These are phyloP conservation scores for Uncinocarpus reesii DNA, from an alignment of 2,329 filamentous ascomycete species.

Conservation along the genomic window DNA sequence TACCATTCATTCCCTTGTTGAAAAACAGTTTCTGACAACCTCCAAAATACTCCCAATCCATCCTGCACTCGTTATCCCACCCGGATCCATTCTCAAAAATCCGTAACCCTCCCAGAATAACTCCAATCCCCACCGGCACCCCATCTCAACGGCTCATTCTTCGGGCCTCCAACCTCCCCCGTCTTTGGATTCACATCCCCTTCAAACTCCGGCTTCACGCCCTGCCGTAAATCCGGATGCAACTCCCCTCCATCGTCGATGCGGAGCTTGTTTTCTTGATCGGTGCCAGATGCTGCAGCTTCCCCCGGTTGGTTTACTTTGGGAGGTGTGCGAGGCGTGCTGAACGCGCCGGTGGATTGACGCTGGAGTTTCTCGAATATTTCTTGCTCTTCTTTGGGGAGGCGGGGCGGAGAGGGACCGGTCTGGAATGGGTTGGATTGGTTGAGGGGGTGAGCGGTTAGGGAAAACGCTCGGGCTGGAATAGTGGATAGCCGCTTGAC, in stretches of 20 bases:
- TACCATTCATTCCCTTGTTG: no score
- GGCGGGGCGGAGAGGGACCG: slow-evolving; percentile 66
- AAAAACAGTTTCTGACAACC: no score
- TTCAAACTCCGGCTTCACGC: slow-evolving; percentile 81
- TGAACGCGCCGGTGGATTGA: slow-evolving; percentile 65
- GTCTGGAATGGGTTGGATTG: slow-evolving; percentile 27
- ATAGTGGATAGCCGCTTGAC: neutral
- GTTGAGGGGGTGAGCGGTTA: slow-evolving; percentile 17
- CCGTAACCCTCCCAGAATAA: slow-evolving; percentile 88
- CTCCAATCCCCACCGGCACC: slow-evolving; percentile 71
- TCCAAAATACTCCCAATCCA: no score
- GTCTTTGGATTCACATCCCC: slow-evolving; percentile 88
- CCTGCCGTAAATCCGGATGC: slow-evolving; percentile 61
- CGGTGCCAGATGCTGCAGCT: slow-evolving; percentile 20
- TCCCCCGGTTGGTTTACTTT: slow-evolving; percentile 44
- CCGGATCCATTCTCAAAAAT: slow-evolving; percentile 50
- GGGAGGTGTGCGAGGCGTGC: slow-evolving; percentile 44
- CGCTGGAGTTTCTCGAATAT: slow-evolving; percentile 80
- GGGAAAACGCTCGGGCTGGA: slow-evolving; percentile 1
- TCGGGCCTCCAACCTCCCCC: slow-evolving; percentile 89
- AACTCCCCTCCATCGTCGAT: slow-evolving; percentile 48
- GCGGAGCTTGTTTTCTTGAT: neutral
- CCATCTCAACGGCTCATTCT: slow-evolving; percentile 93
- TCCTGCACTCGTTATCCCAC: neutral
- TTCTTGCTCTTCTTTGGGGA: slow-evolving; percentile 80